phyloP scores from a whole-genome alignment of 108 stramenopile genomes.

The Skeletonema marinoi region DNA sequence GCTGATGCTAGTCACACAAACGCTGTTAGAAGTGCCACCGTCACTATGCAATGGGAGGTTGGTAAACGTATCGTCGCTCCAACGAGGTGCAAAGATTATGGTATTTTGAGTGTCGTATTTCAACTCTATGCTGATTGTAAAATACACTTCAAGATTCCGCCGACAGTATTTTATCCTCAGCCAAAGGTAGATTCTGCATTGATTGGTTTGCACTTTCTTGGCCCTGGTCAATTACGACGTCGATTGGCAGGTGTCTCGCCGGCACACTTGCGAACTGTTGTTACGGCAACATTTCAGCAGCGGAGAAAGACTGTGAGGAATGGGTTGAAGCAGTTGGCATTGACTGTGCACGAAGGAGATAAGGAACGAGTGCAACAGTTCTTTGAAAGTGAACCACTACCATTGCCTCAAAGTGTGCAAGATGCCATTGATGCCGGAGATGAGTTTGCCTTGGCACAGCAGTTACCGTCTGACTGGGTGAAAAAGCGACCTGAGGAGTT shows the following conservation, averaged over 20 bases:
- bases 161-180: conserved; percentile 96
- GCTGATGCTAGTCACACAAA: conserved; percentile 90
- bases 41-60: conserved; percentile 98
- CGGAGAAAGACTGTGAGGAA: conserved; percentile 95
- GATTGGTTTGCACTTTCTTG: conserved; percentile 90
- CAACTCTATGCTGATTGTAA: conserved; percentile 86
- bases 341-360: conserved; percentile 45
- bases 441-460: conserved; percentile 70
- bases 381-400: conserved; percentile 56
- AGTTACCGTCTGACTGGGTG: conserved; percentile 84
- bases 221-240: conserved; percentile 53
- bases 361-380: conserved; percentile 42
- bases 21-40: conserved; percentile 89
- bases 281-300: conserved; percentile 92
- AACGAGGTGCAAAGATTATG: conserved; percentile 87
- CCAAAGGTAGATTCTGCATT: conserved; percentile 96
- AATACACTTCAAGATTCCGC: conserved; percentile 96
- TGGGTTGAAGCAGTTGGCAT: conserved; percentile 78
- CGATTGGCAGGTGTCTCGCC: conserved; percentile 85
- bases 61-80: conserved; percentile 89
- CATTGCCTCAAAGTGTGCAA: conserved; percentile 56
- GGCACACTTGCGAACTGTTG: conserved; percentile 74
- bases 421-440: conserved; percentile 61
- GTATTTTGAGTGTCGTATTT: conserved; percentile 95
- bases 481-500: conserved; percentile 92